Percentiles rank a stretch among this genome's conserved stretches.
phyloP scores from a whole-genome alignment of 257 asterid genomes.

The Perilla frutescens region DNA sequence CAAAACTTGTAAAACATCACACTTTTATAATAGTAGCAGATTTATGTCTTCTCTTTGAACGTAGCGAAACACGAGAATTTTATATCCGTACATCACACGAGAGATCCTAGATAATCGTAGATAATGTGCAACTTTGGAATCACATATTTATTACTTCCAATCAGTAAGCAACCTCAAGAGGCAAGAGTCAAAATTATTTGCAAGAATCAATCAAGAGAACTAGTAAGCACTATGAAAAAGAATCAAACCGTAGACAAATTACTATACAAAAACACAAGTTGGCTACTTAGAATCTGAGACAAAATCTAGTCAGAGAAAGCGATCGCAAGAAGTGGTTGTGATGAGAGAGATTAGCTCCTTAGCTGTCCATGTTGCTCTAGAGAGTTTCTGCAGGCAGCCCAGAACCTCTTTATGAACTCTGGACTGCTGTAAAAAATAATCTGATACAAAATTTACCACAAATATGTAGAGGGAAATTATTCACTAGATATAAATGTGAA shows the following conservation, averaged over 20 bases:
- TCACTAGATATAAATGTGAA: neutral
- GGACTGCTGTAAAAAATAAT: constrained; percentile 38
- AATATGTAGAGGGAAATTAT: neutral
- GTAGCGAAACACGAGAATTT: no score
- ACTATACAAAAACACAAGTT: constrained; percentile 23
- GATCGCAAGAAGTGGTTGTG: constrained; percentile 26
- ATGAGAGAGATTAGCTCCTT: constrained; percentile 57
- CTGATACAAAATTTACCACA: constrained; percentile 39
- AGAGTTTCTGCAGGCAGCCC: constrained; percentile 53
- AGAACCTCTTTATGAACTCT: constrained; percentile 42
- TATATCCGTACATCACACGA: no score
- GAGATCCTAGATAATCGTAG: no score
- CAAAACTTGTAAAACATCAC: no score
- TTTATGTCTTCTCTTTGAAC: no score
- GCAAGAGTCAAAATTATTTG: neutral
- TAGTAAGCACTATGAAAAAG: neutral
- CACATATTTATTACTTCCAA: no score
- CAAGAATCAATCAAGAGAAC: neutral
- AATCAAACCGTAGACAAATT: neutral
- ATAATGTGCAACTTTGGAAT: no score
- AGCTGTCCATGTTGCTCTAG: constrained; percentile 74
- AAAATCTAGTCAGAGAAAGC: neutral
- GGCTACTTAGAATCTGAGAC: neutral
- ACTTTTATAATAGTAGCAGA: no score
- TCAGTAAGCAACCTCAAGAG: no score